Conservation (phyloP, 1,284 basidiomycete species). For the Boletus sp. region DNA sequence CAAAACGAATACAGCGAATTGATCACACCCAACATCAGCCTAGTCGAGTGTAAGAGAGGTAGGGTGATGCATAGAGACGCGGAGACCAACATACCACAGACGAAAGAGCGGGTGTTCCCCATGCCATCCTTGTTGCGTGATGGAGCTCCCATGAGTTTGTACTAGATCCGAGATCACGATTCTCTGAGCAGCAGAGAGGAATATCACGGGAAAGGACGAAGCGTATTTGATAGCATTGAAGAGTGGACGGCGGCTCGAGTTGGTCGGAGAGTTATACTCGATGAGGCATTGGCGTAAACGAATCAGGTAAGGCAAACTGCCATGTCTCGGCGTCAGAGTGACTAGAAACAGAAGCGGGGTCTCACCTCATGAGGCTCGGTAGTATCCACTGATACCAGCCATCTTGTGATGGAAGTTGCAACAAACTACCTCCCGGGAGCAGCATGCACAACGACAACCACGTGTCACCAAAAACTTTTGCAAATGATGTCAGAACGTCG, state of each 20-base stretch:
- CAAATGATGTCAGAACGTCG: constrained; percentile 94
- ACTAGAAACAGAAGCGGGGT: neutral
- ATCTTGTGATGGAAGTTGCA: constrained; percentile 57
- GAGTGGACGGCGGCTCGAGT: constrained; percentile 70
- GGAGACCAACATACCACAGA: constrained; percentile 61
- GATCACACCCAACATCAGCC: constrained; percentile 80
- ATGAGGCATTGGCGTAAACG: constrained; percentile 92
- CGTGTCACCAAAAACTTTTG: constrained; percentile 93
- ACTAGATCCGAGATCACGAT: constrained; percentile 58
- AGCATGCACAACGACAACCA: constrained; percentile 86
- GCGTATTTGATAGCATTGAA: constrained; percentile 97
- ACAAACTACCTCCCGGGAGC: constrained; percentile 70
- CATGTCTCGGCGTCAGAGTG: constrained; percentile 8
- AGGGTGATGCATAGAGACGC: neutral
- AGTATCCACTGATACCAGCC: constrained; percentile 71
- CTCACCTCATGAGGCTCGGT: constrained; percentile 83
- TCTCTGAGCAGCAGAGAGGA: constrained; percentile 84
- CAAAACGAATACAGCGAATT: constrained; percentile 97
- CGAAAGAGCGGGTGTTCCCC: constrained; percentile 77
- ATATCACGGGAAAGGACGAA: constrained; percentile 96
- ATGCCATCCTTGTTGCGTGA: constrained; percentile 56
- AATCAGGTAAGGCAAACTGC: constrained; percentile 84
- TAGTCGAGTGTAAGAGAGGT: constrained; percentile 30
- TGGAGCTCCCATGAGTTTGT: constrained; percentile 44
- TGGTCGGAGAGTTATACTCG: constrained; percentile 73